phyloP scores from a whole-genome alignment of 768 basidiomycete genomes.

The Astraeus odoratus region DNA sequence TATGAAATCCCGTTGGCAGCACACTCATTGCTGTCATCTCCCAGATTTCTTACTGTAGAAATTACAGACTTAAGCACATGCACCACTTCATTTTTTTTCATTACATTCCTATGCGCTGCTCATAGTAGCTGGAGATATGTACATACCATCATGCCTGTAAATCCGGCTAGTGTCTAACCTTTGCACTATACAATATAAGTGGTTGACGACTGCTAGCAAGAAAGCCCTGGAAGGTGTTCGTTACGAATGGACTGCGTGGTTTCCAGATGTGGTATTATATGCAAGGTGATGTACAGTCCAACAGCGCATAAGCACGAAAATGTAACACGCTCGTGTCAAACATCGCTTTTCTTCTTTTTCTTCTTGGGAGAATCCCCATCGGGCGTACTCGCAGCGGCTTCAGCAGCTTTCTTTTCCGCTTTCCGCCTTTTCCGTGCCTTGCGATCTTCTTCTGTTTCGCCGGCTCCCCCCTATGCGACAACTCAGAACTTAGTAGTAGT shows the following conservation, averaged over 20 bases:
- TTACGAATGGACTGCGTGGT: background rate
- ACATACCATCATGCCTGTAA: too few species aligned
- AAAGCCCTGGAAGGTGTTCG: too few species aligned
- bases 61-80: too few species aligned
- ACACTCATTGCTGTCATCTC: too few species aligned
- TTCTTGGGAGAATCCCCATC: constrained; percentile 40
- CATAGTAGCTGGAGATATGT: too few species aligned
- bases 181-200: too few species aligned
- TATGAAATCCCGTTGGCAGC: too few species aligned
- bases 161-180: too few species aligned
- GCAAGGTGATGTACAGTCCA: constrained; percentile 2
- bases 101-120: too few species aligned
- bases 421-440: constrained; percentile 75
- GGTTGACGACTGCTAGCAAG: too few species aligned
- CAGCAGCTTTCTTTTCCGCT: constrained; percentile 63
- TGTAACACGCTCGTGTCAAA: constrained; percentile 22
- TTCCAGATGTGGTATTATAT: constrained; percentile 3
- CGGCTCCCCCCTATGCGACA: constrained; percentile 27
- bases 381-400: constrained; percentile 28
- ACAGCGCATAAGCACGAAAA: background rate
- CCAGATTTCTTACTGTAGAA: too few species aligned
- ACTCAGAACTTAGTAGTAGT: constrained; percentile 3
- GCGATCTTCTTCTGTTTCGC: constrained; percentile 77
- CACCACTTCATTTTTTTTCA: too few species aligned
- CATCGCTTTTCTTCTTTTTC: constrained; percentile 32